These are phyloP conservation scores for Teunomyces pallodes DNA, from an alignment of 805 yeast species.

Conservation along the genomic window DNA sequence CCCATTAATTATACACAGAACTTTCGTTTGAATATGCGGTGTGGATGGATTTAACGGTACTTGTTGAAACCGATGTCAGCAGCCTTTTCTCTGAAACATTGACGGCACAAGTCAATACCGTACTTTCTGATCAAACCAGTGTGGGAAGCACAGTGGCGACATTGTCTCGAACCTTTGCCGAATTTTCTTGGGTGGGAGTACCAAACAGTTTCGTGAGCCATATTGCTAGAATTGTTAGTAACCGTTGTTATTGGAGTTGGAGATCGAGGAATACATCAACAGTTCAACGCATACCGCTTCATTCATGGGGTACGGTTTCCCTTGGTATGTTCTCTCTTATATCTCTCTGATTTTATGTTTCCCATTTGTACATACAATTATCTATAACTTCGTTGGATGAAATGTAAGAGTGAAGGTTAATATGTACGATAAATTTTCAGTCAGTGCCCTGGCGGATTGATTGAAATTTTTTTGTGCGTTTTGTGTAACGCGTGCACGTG, in stretches of 20 bases:
- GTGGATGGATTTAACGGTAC: slow-evolving; percentile 69
- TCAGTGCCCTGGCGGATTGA: slow-evolving; percentile 3
- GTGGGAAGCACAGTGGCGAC: slow-evolving; percentile 99
- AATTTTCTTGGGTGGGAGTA: slow-evolving; percentile 99
- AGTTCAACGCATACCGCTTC: not conserved
- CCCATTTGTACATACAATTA: slow-evolving; percentile 14
- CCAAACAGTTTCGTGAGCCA: slow-evolving; percentile 99
- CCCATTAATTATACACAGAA: slow-evolving; percentile 7
- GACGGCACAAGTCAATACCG: slow-evolving; percentile 99
- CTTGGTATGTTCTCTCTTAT: not conserved
- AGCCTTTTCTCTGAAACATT: slow-evolving; percentile 99
- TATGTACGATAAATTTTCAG: slow-evolving; percentile 6
- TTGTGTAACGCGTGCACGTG: slow-evolving; percentile 1
- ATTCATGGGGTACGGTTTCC: not conserved
- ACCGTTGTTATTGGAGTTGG: not conserved
- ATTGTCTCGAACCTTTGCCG: slow-evolving; percentile 99
- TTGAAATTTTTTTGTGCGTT: not conserved
- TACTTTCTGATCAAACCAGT: slow-evolving; percentile 99
- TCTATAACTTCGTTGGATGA: slow-evolving; percentile 16
- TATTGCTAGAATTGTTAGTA: slow-evolving; percentile 53
- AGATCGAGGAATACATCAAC: not conserved
- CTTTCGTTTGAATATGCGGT: not conserved
- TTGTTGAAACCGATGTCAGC: slow-evolving; percentile 98
- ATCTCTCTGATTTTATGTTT: not conserved
- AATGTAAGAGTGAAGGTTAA: slow-evolving; percentile 9